These are phyloP conservation scores for Calocybe cyanea DNA, from an alignment of 768 basidiomycete genomes.

Conservation along the genomic window DNA sequence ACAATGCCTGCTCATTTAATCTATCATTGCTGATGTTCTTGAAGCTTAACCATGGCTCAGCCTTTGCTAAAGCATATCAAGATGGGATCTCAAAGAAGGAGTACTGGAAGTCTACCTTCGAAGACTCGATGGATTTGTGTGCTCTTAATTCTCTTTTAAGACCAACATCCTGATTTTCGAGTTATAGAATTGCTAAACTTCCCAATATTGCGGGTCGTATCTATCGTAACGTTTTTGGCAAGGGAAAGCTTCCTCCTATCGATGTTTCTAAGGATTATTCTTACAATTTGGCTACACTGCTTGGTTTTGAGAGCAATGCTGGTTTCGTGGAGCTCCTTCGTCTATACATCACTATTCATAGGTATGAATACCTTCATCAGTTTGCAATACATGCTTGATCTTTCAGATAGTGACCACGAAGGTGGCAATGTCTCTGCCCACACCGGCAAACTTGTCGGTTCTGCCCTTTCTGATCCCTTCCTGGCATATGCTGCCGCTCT, in stretches of 20 bases:
- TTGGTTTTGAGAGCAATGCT: constrained; percentile 86
- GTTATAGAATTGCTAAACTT: constrained; percentile 83
- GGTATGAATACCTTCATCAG: constrained; percentile 33
- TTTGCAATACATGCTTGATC: neutral
- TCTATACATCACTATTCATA: constrained; percentile 97
- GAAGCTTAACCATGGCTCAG: constrained; percentile 90
- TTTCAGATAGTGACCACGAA: constrained; percentile 75
- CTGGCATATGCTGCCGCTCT: constrained; percentile 88
- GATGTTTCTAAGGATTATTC: constrained; percentile 86
- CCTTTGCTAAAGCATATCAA: constrained; percentile 93
- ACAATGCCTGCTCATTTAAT: too few relatives aligned
- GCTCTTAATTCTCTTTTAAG: constrained; percentile 13
- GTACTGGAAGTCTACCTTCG: constrained; percentile 94
- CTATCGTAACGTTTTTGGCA: constrained; percentile 83
- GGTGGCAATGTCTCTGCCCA: constrained; percentile 98
- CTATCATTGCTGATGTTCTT: constrained; percentile 6
- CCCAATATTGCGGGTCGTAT: constrained; percentile 95
- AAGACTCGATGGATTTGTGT: constrained; percentile 85
- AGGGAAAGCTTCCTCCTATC: constrained; percentile 84
- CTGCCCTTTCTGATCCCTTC: constrained; percentile 97
- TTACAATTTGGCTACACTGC: constrained; percentile 81
- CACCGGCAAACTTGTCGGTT: constrained; percentile 89
- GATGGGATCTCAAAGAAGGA: constrained; percentile 91
- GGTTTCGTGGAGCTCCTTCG: constrained; percentile 93
- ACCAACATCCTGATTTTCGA: constrained; percentile 7